Percentiles rank a stretch among this genome's conserved stretches.
These are phyloP conservation scores for Hygrophoropsis aurantiaca DNA, from an alignment of 768 basidiomycete species.

Conservation along the genomic window DNA sequence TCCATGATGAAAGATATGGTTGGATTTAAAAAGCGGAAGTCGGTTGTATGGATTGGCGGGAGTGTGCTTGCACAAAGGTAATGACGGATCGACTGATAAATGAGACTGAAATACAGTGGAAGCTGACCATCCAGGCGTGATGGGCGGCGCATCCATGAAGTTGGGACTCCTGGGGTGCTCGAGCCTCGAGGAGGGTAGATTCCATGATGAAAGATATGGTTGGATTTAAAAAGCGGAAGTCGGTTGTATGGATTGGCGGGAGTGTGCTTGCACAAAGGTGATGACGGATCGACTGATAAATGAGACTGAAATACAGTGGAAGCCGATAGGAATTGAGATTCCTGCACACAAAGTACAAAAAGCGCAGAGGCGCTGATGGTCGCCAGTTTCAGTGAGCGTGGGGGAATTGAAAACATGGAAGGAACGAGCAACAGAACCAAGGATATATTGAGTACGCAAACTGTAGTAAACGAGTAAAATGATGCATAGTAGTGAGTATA, in stretches of 20 bases:
- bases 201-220: conserved; percentile 38
- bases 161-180: conserved; percentile 50
- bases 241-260: conserved; percentile 16
- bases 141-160: conserved; percentile 48
- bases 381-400: too few relatives aligned
- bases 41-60: conserved; percentile 15
- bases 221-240: conserved; percentile 5
- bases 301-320: conserved; percentile 32
- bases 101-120: conserved; percentile 32
- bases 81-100: conserved; percentile 33
- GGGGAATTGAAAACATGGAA: too few relatives aligned
- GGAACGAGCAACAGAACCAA: too few relatives aligned
- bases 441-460: too few relatives aligned
- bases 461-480: too few relatives aligned
- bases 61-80: conserved; percentile 44
- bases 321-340: conserved; percentile 15
- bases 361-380: background rate
- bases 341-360: conserved; percentile 6
- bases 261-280: conserved; percentile 44
- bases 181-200: conserved; percentile 47
- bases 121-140: conserved; percentile 39
- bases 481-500: too few relatives aligned
- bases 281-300: conserved; percentile 33
- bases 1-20: conserved; percentile 38
- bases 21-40: conserved; percentile 7